Evolutionary conservation across 2,329 filamentous ascomycete genomes (phyloP).

Genomic region (Calycina herbarum): DNA sequence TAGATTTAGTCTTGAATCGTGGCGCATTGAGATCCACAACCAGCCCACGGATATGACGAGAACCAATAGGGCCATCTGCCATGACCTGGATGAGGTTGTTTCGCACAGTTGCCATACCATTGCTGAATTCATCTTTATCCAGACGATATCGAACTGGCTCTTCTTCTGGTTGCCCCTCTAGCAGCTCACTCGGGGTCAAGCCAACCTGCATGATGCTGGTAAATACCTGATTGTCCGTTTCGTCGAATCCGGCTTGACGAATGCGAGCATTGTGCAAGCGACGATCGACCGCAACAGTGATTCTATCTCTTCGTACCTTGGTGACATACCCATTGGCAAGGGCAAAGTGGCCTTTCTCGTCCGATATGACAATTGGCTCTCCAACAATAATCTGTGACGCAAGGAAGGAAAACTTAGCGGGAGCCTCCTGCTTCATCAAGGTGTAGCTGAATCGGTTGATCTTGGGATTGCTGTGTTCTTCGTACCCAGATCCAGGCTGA

Average conservation of each 20-base stretch:
- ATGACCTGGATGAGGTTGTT: slow-evolving; percentile 95
- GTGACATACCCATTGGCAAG: slow-evolving; percentile 90
- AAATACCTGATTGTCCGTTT: slow-evolving; percentile 78
- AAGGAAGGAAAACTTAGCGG: slow-evolving; percentile 73
- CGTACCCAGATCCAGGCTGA: slow-evolving; percentile 70
- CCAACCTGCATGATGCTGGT: slow-evolving; percentile 86
- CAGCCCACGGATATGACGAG: slow-evolving; percentile 71
- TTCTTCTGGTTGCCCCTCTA: slow-evolving; percentile 53
- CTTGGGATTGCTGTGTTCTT: slow-evolving; percentile 70
- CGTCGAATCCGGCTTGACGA: slow-evolving; percentile 73
- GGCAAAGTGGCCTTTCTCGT: slow-evolving; percentile 92
- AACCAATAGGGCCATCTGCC: slow-evolving; percentile 72
- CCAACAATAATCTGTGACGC: slow-evolving; percentile 86
- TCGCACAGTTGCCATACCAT: slow-evolving; percentile 90
- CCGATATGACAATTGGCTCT: slow-evolving; percentile 94
- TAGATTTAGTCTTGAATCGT: slow-evolving; percentile 66
- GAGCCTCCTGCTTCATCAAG: slow-evolving; percentile 68
- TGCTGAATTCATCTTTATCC: slow-evolving; percentile 98
- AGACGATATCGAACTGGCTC: slow-evolving; percentile 73
- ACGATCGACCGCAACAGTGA: slow-evolving; percentile 88
- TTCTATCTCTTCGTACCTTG: slow-evolving; percentile 69
- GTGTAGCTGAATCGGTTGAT: slow-evolving; percentile 92
- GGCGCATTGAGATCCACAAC: slow-evolving; percentile 78
- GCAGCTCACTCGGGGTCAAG: slow-evolving; percentile 49
- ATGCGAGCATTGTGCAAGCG: slow-evolving; percentile 83